phyloP scores from a whole-genome alignment of 371 early-diverging fungal species.

The Rhizopus microsporus region DNA sequence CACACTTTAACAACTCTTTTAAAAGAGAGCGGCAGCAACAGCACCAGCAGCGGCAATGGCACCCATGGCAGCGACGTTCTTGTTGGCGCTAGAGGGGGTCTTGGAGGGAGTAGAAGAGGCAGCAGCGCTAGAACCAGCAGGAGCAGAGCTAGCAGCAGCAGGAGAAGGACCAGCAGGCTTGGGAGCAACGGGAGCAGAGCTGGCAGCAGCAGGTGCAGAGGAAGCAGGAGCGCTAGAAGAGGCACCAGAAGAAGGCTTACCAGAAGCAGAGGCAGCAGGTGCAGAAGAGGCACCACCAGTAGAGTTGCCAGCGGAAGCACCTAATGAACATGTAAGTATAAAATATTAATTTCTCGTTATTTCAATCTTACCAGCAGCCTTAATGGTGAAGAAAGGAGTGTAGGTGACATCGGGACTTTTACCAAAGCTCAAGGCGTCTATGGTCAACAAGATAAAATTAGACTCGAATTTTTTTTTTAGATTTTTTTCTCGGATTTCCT shows the following conservation, averaged over 20 bases:
- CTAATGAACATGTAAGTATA: slow-evolving; percentile 6
- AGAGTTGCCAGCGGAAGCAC: slow-evolving; percentile 6
- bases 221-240: neutral
- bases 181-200: neutral
- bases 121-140: slow-evolving; percentile 10
- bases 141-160: slow-evolving; percentile 11
- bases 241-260: slow-evolving; percentile 1
- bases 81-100: slow-evolving; percentile 22
- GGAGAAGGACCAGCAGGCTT: slow-evolving; percentile 4
- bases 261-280: slow-evolving; percentile 8
- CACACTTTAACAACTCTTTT: slow-evolving; percentile 4
- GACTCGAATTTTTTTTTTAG: neutral
- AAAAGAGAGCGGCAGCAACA: slow-evolving; percentile 31
- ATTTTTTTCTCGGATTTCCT: neutral
- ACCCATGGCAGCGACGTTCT: slow-evolving; percentile 32
- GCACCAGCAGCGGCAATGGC: slow-evolving; percentile 31
- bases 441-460: neutral
- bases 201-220: slow-evolving; percentile 7
- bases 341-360: slow-evolving; percentile 10
- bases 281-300: slow-evolving; percentile 3
- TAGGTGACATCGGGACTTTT: slow-evolving; percentile 31
- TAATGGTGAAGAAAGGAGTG: slow-evolving; percentile 44
- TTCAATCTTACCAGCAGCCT: slow-evolving; percentile 23
- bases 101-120: slow-evolving; percentile 10
- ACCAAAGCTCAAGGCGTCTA: slow-evolving; percentile 30